Evolutionary conservation across 2,329 filamentous ascomycete genomes (phyloP), one percentile per base, ranked within the genome.

Genomic region (Emmonsia crescens): DNA sequence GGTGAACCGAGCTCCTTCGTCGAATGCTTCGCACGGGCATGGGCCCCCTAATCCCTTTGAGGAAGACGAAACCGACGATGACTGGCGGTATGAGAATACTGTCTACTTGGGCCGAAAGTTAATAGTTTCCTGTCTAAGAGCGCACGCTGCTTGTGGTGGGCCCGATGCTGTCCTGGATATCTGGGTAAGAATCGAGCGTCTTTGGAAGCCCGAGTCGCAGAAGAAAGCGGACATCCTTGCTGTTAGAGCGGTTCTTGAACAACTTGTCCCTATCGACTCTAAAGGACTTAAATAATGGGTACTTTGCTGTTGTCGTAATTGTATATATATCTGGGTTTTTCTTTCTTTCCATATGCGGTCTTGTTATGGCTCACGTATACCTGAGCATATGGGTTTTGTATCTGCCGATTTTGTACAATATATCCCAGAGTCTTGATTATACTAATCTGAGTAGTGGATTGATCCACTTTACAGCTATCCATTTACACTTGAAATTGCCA

Each of bases 61-160:
- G 31, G 58, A 63, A 9, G 66, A 66, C 10, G 59, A 64, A 36
- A 66, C 70, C 27, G 64, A 69, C 3, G 59, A 72, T 14, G 69
- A 72, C 31, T 67, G 64, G 42, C 70, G 69, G 52, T 68, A 76
- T 21, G 72, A 76, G 42, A 76, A 76, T 61, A 72, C 72, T 3
- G 70, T 77, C 14, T 77, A 77, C 57, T 64, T 77, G 9, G 75
- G 75, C n/a, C 74, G 74, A 29, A 71, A 70, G 54, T 72, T 77
- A 65, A 71, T 75, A 31, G 70, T 75, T 49, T 65, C 70, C 21
- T 74, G 76, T 55, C 64, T 77, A 33, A 73, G 72, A 48, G 75
- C 75, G 5, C 77, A 77, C 65, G 72, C 72, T 48, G 64, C 68
- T 31, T 76, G 74, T 60, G 74, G 71, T 60, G 71, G 71, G 10